Percentiles rank a stretch among this genome's conserved stretches.
Evolutionary conservation across 768 basidiomycete genomes (phyloP).

Genomic region (Royoungia palumana): DNA sequence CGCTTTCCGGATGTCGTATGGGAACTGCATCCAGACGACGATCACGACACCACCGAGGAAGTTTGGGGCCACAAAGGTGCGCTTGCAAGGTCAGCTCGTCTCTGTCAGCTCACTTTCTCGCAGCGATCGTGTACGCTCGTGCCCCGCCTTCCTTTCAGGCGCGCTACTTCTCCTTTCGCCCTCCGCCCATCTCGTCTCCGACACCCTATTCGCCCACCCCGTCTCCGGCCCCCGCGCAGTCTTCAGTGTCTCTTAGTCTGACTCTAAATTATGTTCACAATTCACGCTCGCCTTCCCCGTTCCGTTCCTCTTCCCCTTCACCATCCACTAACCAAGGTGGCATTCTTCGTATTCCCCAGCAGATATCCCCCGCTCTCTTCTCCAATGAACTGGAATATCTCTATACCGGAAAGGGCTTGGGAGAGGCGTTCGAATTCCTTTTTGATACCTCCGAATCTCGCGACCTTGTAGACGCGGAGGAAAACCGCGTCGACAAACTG

Average conservation of each 20-base stretch:
- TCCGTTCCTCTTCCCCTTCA: constrained; percentile 44
- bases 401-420: constrained; percentile 88
- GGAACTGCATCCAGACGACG: constrained; percentile 60
- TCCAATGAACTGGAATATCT: constrained; percentile 90
- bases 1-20: constrained; percentile 98
- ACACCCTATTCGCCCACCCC: constrained; percentile 48
- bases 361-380: constrained; percentile 78
- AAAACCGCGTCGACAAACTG: constrained; percentile 73
- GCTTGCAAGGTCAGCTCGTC: constrained; percentile 14
- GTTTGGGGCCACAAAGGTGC: constrained; percentile 96
- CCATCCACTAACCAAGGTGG: constrained; percentile 40
- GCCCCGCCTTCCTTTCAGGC: constrained; percentile 90
- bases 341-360: constrained; percentile 60
- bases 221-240: constrained; percentile 52
- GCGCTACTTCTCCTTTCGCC: constrained; percentile 80
- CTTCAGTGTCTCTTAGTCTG: constrained; percentile 56
- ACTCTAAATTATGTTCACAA: constrained; percentile 40
- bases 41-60: constrained; percentile 49
- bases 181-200: constrained; percentile 51
- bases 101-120: background rate
- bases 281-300: constrained; percentile 47
- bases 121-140: constrained; percentile 92
- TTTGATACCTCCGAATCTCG: constrained; percentile 57
- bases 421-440: constrained; percentile 83
- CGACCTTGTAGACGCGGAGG: constrained; percentile 47